These are phyloP conservation scores for Annulohypoxylon truncatum DNA, from an alignment of 2,329 filamentous ascomycete genomes.

Conservation along the genomic window DNA sequence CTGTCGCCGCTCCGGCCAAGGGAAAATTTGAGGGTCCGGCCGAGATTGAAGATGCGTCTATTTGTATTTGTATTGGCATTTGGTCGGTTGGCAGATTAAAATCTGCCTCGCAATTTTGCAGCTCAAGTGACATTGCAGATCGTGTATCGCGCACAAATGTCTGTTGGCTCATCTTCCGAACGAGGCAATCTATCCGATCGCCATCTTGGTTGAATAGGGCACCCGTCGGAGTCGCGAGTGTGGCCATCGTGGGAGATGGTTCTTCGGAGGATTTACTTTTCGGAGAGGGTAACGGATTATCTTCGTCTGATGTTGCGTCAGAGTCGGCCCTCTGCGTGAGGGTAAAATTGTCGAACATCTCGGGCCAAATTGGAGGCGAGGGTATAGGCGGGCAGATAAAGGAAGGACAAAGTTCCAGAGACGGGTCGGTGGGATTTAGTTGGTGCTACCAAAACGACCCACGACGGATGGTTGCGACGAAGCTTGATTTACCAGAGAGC, in stretches of 20 bases:
- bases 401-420: slow-evolving; percentile 16
- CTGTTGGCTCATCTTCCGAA: slow-evolving; percentile 40
- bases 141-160: slow-evolving; percentile 31
- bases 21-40: slow-evolving; percentile 2
- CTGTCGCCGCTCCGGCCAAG: slow-evolving; percentile 10
- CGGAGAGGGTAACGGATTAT: slow-evolving; percentile 38
- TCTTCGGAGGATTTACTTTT: slow-evolving; percentile 22
- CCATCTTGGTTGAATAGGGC: slow-evolving; percentile 2
- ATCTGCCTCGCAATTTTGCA: not conserved
- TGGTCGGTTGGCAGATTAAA: slow-evolving; percentile 1
- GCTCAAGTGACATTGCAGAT: not conserved
- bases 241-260: slow-evolving; percentile 15
- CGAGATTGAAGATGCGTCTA: slow-evolving; percentile 15
- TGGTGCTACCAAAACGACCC: slow-evolving; percentile 20
- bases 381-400: slow-evolving; percentile 4
- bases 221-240: slow-evolving; percentile 1
- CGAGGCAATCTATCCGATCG: slow-evolving; percentile 36
- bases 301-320: slow-evolving; percentile 37
- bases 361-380: slow-evolving; percentile 19
- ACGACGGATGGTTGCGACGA: slow-evolving; percentile 18
- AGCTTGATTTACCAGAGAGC: slow-evolving; percentile 35
- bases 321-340: slow-evolving; percentile 42
- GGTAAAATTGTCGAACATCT: slow-evolving; percentile 45
- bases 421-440: slow-evolving; percentile 33
- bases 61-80: slow-evolving; percentile 22